Base-by-base conservation (phyloP, 768 basidiomycete genomes). In the Cystofilobasidium capitatum region DNA sequence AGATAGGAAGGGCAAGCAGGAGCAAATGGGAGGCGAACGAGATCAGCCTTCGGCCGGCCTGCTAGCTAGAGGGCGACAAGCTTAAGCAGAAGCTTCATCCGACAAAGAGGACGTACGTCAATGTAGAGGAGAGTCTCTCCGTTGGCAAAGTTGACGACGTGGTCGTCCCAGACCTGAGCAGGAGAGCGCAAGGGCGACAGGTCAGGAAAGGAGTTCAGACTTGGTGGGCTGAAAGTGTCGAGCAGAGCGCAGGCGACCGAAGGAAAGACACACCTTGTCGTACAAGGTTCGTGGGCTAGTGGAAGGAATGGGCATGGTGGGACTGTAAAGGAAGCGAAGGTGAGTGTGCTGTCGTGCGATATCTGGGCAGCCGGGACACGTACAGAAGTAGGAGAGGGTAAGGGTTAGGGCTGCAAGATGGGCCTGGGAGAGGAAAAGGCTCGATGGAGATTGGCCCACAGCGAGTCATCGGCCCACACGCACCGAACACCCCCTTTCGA, bases 281-380 rank as follows among this genome's bases (percentile, higher is more conserved):
- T 97, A 96, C 36, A 98, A 81, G 40, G 94, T 97, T 70, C 91
- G 86, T 13, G 91, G 90, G 26, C 81, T 78, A 63, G 80, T 71
- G 22, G 81, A 77, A n/a, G 83, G 77, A 37, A 79, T 81, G 51
- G 85, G 83, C 85, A 86, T 86, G 37, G n/a, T 49, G n/a, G n/a
- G n/a, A n/a, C n/a, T n/a, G n/a, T n/a, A n/a, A n/a, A n/a, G n/a
- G n/a, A n/a, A n/a, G n/a, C n/a, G n/a, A n/a, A n/a, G n/a, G n/a
- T n/a, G n/a, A n/a, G n/a, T n/a, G n/a, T n/a, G n/a, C n/a, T n/a
- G n/a, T n/a, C n/a, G n/a, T n/a, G n/a, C n/a, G n/a, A n/a, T n/a
- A n/a, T n/a, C n/a, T n/a, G n/a, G n/a, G n/a, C n/a, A n/a, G n/a
- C n/a, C n/a, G n/a, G n/a, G n/a, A n/a, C n/a, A n/a, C n/a, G n/a